Evolutionary conservation across 2,329 filamentous ascomycete species (phyloP).

Genomic region (Microdochium trichocladiopsis): DNA sequence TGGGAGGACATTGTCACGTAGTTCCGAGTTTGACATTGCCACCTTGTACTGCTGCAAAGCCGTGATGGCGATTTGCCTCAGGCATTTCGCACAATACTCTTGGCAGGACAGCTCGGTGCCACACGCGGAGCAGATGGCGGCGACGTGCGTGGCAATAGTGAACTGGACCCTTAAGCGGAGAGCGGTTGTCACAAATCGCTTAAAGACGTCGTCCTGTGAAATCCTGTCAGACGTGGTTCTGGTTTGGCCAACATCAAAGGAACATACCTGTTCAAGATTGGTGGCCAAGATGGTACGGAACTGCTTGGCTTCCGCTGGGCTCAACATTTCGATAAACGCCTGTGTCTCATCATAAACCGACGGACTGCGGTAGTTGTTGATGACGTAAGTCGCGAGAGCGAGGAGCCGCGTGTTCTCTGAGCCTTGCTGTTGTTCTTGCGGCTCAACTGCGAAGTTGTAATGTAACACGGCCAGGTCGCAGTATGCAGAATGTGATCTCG

Average conservation of each 20-base stretch:
- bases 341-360: slow-evolving; percentile 42
- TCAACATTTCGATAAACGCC: slow-evolving; percentile 33
- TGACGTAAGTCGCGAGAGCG: not conserved
- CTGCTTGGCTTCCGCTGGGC: slow-evolving; percentile 28
- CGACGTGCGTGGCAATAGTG: not conserved
- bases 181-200: slow-evolving; percentile 1
- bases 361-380: slow-evolving; percentile 23
- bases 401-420: not conserved
- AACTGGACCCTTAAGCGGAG: slow-evolving; percentile 4
- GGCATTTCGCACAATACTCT: slow-evolving; percentile 11
- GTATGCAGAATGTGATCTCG: not conserved
- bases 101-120: not conserved
- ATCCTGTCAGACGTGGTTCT: slow-evolving; percentile 16
- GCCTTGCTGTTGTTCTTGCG: not conserved
- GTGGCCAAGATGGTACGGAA: slow-evolving; percentile 18
- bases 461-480: not conserved
- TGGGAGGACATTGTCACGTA: slow-evolving; percentile 4
- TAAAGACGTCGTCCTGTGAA: slow-evolving; percentile 2
- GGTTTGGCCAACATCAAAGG: no score
- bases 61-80: slow-evolving; percentile 9
- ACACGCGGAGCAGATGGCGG: not conserved
- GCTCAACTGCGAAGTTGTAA: not conserved
- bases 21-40: slow-evolving; percentile 7
- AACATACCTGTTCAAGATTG: not conserved
- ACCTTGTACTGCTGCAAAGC: slow-evolving; percentile 12